Base-by-base conservation (phyloP, 345 rosid genomes). In the Moricandia arvensis region DNA sequence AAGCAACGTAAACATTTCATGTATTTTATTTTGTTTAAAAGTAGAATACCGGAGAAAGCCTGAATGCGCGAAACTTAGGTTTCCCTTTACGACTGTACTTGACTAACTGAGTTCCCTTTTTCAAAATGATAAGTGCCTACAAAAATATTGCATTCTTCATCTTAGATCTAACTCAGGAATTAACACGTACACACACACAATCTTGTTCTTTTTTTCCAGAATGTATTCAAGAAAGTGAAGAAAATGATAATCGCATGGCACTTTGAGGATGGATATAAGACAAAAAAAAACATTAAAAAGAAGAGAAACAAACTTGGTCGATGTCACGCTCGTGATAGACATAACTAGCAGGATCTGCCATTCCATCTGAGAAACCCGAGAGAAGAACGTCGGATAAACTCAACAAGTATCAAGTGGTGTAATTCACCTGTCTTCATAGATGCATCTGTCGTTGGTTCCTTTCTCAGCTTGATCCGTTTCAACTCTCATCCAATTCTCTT, bases 21-120 rank as follows among this genome's bases (percentile, higher is more conserved):
- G 37, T 33, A 6, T 21, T 26, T 3, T 13, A 0, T 11, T 10
- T 31, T 30, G 8, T 55, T 35, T 3, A 1, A n/a, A 61, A 75
- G 65, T 33, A 18, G 63, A 82, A 86, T 83, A 95, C 97, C 73
- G 89, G 82, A 51, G 89, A 86, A 67, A 86, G 83, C 81, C 90
- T 86, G 81, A 90, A 90, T 61, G 90, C 81, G 10, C 97, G 97
- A 62, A n/a, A 90, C 75, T 95, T 95, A 4, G 97, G 99, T 79
- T 89, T 92, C 29, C 97, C 97, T 83, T 88, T 88, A 49, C 99
- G 85, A 84, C 93, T 92, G 66, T 92, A 95, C 85, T 94, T 95
- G 86, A 95, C 73, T 72, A 95, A 79, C 68, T 89, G 97, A 69
- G 93, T 81, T 57, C 97, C 97, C 63, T 90, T 95, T 75, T 95